Base-by-base conservation (phyloP, 1,139 yeast species). In the Pichia sp. region DNA sequence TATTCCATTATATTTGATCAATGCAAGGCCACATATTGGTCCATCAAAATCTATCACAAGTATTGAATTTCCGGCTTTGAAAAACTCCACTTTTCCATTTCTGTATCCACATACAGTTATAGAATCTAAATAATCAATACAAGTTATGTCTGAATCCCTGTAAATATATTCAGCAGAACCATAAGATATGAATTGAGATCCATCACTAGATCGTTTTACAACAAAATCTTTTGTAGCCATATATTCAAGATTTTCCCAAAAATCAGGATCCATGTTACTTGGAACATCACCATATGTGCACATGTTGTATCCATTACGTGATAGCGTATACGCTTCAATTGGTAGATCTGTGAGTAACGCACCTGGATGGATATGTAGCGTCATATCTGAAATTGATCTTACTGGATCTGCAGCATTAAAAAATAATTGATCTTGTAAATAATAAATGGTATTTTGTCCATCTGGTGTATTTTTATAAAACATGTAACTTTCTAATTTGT, bases 11-110 rank as follows among this genome's bases (percentile, higher is more conserved):
- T 24, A 9, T 6, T 5, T 9, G 6, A 48, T 20, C 4, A 41
- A 22, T 11, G 23, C 28, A 12, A 41, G 27, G 12, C 39, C 30
- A 26, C 51, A 49, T 12, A 46, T 37, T 4, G 49, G 32, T 0
- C 37, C 20, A 6, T 46, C 49, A 10, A 41, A 36, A 23, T 43
- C 30, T 12, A 30, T 33, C 9, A 5, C 7, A 23, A 25, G 20
- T 12, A 11, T n/a, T 4, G 6, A 9, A 10, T 20, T 24, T 24
- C n/a, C 7, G 11, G 16, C 11, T 11, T 7, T 12, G 6, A n/a
- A 23, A 24, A 12, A 24, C 24, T 24, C 24, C 27, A 41, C 42
- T 10, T 11, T 35, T n/a, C 48, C 48, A 32, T 45, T 39, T 31
- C 48, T 31, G 16, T 40, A 45, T 3, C 48, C 42, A 30, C 30